Evolutionary conservation across 768 basidiomycete species (phyloP).

Genomic region (Hortiboletus flavorubellus): DNA sequence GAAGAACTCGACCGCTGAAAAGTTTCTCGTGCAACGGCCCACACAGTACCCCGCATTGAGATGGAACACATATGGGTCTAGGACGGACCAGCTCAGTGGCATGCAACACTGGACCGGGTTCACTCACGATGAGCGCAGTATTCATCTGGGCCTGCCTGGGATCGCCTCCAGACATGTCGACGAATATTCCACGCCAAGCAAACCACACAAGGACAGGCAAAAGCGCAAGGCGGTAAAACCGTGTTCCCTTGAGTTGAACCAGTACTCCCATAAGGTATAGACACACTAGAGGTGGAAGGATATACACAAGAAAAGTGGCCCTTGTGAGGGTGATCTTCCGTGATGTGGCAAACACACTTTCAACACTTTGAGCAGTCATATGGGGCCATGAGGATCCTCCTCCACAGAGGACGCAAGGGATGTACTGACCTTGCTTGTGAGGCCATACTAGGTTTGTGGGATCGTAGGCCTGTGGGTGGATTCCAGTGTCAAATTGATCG

Average conservation of each 20-base stretch:
- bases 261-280: conserved; percentile 53
- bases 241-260: conserved; percentile 43
- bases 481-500: background rate
- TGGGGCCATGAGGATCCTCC: background rate
- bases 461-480: background rate
- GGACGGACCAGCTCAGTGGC: background rate
- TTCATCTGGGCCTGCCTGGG: conserved; percentile 11
- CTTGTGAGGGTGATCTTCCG: conserved; percentile 7
- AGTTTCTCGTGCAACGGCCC: conserved; percentile 17
- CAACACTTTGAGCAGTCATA: background rate
- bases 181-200: conserved; percentile 37
- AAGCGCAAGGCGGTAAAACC: conserved; percentile 42
- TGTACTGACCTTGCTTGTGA: conserved; percentile 2
- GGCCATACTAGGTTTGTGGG: background rate
- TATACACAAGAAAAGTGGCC: conserved; percentile 30
- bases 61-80: conserved; percentile 17
- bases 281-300: conserved; percentile 42
- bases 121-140: conserved; percentile 18
- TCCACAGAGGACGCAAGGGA: background rate
- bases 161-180: conserved; percentile 24
- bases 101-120: background rate
- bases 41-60: conserved; percentile 12
- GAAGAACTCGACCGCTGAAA: conserved; percentile 6
- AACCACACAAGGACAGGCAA: conserved; percentile 46
- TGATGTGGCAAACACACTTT: conserved; percentile 2